Base-by-base conservation (phyloP, 2,329 filamentous ascomycete species). In the Aspergillus tanneri region DNA sequence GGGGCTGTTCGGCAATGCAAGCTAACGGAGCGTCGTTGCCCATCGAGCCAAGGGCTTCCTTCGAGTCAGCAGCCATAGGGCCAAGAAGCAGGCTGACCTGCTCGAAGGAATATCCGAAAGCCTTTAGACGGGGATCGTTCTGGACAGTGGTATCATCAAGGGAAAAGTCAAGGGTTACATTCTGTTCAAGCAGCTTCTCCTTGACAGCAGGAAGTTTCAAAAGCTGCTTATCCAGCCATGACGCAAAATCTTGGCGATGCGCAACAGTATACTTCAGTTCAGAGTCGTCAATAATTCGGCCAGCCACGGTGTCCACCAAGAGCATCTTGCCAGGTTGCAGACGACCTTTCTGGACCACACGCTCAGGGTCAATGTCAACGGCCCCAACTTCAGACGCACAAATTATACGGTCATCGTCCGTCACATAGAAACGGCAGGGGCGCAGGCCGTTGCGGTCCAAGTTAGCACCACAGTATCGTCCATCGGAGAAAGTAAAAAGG, bases 11-110 rank as follows among this genome's bases (percentile, higher is more conserved):
- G n/a, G 92, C 88, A 67, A 97, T 78, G 70, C 90, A 96, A 44
- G 92, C 92, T 55, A 97, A 77, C 35, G 92, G 92, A 36, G 88
- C 89, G 76, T 97, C 92, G 67, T 97, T 97, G 62, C 92, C 92
- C 92, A 97, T 97, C 50, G 92, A 97, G 32, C 92, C 92, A 45
- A 97, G 80, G 35, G 92, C 92, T 72, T 97, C 92, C 75, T 97
- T 97, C 52, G 95, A 95, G 64, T 97, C 92, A 19, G 90, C 90
- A 49, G 90, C 92, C 92, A 97, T 97, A 8, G 92, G 92, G 14
- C 87, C 92, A 43, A 97, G 83, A 28, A 97, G 79, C 66, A 97
- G 75, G 70, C 87, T 92, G 69, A 97, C 87, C 72, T 97, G 92
- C 76, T 97, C 92, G 54, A 96, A 86, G 5, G 92, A 95, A 72